Percentiles rank a stretch among this genome's conserved stretches.
These are phyloP conservation scores for Eutypa lata DNA, from an alignment of 2,329 filamentous ascomycete genomes.

Conservation along the genomic window DNA sequence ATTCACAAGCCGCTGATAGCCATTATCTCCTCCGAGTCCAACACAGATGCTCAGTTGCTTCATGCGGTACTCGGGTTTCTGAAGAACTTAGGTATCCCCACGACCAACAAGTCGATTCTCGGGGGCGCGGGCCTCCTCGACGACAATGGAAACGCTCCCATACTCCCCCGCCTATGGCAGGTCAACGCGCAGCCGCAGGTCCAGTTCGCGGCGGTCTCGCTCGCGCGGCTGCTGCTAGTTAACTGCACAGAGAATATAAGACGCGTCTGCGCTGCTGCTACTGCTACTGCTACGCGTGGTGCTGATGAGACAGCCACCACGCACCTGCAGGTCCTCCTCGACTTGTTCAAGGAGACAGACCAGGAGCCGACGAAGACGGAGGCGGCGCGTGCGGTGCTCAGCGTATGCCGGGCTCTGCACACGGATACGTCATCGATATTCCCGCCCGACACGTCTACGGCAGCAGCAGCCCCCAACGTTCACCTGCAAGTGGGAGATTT, in stretches of 20 bases:
- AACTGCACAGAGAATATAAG: conserved; percentile 51
- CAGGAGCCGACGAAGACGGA: conserved; percentile 58
- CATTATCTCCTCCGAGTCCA: conserved; percentile 39
- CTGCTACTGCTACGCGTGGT: no score
- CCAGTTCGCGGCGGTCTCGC: conserved; percentile 57
- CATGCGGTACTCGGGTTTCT: conserved; percentile 59
- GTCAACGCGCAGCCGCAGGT: conserved; percentile 53
- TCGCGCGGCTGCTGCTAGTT: conserved; percentile 54
- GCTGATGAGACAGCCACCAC: no score
- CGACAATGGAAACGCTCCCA: conserved; percentile 11
- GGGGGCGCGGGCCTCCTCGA: conserved; percentile 44
- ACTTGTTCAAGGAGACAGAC: conserved; percentile 41
- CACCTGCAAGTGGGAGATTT: conserved; percentile 37
- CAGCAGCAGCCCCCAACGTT: no score
- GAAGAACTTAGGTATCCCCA: conserved; percentile 61
- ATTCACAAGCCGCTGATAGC: conserved; percentile 41
- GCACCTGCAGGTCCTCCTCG: conserved; percentile 34
- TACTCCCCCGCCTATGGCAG: conserved; percentile 53
- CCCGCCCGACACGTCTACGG: not conserved
- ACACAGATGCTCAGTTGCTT: conserved; percentile 47
- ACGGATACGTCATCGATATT: conserved; percentile 31
- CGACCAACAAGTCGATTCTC: conserved; percentile 50
- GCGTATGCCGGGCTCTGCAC: conserved; percentile 55
- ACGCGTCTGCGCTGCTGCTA: conserved; percentile 43
- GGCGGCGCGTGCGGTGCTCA: conserved; percentile 50